phyloP scores from a whole-genome alignment of 805 yeast species.

The Lipomyces yamadae region DNA sequence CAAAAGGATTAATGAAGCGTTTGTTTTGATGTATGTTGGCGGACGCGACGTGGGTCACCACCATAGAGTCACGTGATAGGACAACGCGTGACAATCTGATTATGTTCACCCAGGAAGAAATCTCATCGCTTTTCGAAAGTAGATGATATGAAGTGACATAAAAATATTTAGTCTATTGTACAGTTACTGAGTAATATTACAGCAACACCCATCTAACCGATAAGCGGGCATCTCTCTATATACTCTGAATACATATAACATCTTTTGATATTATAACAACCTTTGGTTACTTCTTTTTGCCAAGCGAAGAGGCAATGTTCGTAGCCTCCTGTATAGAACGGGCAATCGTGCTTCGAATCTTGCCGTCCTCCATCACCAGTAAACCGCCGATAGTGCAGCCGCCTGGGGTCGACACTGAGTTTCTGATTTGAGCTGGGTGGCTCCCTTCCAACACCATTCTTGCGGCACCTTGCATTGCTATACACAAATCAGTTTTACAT shows the following conservation, averaged over 20 bases:
- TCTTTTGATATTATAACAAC: neutral
- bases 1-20: neutral
- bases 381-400: conserved; percentile 98
- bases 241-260: neutral
- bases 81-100: too few relatives aligned
- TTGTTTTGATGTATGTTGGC: neutral
- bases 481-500: neutral
- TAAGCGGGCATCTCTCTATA: neutral
- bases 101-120: too few relatives aligned
- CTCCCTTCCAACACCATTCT: conserved; percentile 81
- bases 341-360: conserved; percentile 84
- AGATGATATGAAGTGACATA: neutral
- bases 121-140: too few relatives aligned
- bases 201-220: neutral
- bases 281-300: conserved; percentile 31
- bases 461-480: conserved; percentile 68
- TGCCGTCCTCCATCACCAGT: conserved; percentile 87
- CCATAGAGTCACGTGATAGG: neutral
- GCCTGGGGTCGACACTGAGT: conserved; percentile 94
- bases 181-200: neutral
- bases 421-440: conserved; percentile 87
- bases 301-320: conserved; percentile 47
- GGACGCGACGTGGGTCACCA: neutral
- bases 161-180: neutral
- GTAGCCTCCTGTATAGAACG: conserved; percentile 92